Evolutionary conservation across 306 rosid genomes (phyloP).

Genomic region (Delonix regia): DNA sequence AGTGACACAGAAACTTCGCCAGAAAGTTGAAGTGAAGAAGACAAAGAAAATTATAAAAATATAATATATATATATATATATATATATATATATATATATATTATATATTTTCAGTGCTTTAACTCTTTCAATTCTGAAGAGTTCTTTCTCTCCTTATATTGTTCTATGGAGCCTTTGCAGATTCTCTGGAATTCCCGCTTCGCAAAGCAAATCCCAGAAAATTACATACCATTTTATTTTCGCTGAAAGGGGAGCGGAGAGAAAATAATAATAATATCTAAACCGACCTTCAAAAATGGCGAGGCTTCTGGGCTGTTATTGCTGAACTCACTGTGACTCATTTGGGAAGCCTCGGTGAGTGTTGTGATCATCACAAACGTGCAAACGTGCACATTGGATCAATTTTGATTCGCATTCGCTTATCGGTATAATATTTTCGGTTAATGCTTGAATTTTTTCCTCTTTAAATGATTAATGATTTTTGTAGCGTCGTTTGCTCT

Average conservation of each 20-base stretch:
- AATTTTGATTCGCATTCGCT: constrained; percentile 45
- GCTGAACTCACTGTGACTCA: constrained; percentile 50
- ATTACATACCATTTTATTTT: constrained; percentile 46
- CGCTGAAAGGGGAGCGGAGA: constrained; percentile 27
- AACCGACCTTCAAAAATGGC: constrained; percentile 57
- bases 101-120: background rate
- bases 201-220: constrained; percentile 38
- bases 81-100: background rate
- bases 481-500: constrained; percentile 32
- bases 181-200: constrained; percentile 59
- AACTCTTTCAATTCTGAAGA: constrained; percentile 2
- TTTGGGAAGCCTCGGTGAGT: constrained; percentile 54
- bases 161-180: constrained; percentile 36
- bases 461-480: constrained; percentile 9
- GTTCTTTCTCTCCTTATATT: constrained; percentile 1
- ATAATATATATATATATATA: too few relatives aligned
- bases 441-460: constrained; percentile 30
- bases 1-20: background rate
- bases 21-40: background rate
- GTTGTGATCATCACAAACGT: constrained; percentile 39
- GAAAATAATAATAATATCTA: constrained; percentile 9
- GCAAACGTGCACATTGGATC: constrained; percentile 54
- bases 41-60: background rate
- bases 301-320: constrained; percentile 35
- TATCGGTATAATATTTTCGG: constrained; percentile 36